Evolutionary conservation across 495 filamentous ascomycete genomes (phyloP).

Genomic region (Aspergillus carlsbadensis): DNA sequence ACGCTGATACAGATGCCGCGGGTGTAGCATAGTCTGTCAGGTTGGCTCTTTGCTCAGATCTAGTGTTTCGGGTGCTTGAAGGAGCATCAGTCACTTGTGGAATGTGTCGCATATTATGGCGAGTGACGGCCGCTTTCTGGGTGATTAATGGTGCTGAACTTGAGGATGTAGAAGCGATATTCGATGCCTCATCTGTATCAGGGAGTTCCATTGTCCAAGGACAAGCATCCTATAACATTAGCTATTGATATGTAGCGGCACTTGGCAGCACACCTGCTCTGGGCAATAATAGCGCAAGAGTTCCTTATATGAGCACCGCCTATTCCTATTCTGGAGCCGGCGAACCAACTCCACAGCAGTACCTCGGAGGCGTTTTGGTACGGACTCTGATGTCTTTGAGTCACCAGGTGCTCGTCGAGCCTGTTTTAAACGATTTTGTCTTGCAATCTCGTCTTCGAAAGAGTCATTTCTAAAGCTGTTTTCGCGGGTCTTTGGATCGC

Average conservation of each 20-base stretch:
- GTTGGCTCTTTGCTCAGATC: conserved; percentile 23
- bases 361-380: conserved; percentile 80
- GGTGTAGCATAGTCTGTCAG: conserved; percentile 74
- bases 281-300: conserved; percentile 84
- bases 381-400: conserved; percentile 15
- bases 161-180: conserved; percentile 16
- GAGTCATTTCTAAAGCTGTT: conserved; percentile 79
- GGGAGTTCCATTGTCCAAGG: conserved; percentile 29
- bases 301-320: conserved; percentile 71
- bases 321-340: conserved; percentile 67
- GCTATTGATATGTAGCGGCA: not conserved
- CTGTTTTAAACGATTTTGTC: conserved; percentile 16
- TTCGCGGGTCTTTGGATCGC: conserved; percentile 57
- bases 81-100: not conserved
- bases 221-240: conserved; percentile 27
- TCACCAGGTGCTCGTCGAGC: not conserved
- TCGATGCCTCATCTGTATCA: conserved; percentile 13
- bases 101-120: conserved; percentile 1
- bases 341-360: conserved; percentile 54
- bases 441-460: conserved; percentile 79
- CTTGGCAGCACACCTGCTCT: conserved; percentile 33
- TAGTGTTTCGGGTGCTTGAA: not conserved
- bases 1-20: conserved; percentile 72
- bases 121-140: conserved; percentile 21
- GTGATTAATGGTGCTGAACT: conserved; percentile 29